These are phyloP conservation scores for Dendrobium catenatum DNA, from an alignment of 106 monocot genomes.

Conservation along the genomic window DNA sequence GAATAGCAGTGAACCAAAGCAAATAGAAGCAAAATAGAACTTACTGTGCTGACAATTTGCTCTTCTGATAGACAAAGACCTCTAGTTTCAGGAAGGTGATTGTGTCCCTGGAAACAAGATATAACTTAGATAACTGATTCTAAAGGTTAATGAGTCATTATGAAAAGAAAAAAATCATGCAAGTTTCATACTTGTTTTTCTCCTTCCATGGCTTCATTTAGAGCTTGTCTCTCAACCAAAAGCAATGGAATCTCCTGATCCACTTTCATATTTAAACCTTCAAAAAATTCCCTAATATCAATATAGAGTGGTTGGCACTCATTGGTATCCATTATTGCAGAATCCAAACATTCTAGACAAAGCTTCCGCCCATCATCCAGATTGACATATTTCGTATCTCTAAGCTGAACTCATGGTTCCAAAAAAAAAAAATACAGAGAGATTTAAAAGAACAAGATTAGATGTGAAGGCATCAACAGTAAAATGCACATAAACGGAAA, in stretches of 20 bases:
- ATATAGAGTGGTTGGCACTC: slow-evolving; percentile 90
- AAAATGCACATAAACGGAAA: not conserved
- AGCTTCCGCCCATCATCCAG: slow-evolving; percentile 87
- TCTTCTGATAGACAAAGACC: slow-evolving; percentile 96
- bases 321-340: slow-evolving; percentile 77
- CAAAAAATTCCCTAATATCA: slow-evolving; percentile 84
- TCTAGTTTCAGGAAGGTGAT: slow-evolving; percentile 89
- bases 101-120: slow-evolving; percentile 46
- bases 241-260: slow-evolving; percentile 82
- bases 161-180: not conserved
- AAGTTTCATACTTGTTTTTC: slow-evolving; percentile 68
- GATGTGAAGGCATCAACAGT: not conserved
- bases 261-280: slow-evolving; percentile 92
- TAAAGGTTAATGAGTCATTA: not conserved
- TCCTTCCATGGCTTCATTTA: slow-evolving; percentile 94
- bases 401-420: slow-evolving; percentile 34
- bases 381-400: slow-evolving; percentile 53
- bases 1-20: not conserved
- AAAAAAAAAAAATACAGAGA: not conserved
- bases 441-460: not conserved
- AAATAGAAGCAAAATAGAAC: not conserved
- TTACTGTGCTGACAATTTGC: slow-evolving; percentile 85
- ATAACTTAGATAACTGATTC: not conserved
- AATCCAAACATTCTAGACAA: slow-evolving; percentile 85
- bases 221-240: slow-evolving; percentile 77